Base-by-base conservation (phyloP, 2,329 filamentous ascomycete genomes). In the Hypoxylon sp. region DNA sequence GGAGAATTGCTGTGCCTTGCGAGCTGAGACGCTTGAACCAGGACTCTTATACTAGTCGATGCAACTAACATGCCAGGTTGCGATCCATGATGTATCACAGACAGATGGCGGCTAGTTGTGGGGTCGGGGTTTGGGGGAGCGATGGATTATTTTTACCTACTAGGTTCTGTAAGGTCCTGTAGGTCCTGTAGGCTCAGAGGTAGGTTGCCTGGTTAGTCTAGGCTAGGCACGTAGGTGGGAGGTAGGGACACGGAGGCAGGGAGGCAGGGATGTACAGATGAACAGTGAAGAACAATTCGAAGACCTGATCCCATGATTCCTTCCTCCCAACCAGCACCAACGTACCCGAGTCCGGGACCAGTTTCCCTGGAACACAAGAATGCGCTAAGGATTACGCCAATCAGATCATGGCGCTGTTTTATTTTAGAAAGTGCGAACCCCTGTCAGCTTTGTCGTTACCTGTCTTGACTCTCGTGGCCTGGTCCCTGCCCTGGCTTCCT, bases 281-380 rank as follows among this genome's bases (percentile, higher is more conserved):
- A 54, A 50, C 37, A 42, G 49, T 8, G 33, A 58, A n/a, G 40
- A 67, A 68, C 50, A 25, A 64, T 49, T 50, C n/a, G 30, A 62
- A 35, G 33, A 27, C 57, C 62, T 70, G 68, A 70, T 70, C 68
- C 61, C 64, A 70, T 70, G 68, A 70, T 68, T 60, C 54, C 57
- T 61, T 55, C 37, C 40, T 59, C 48, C 42, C 44, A 60, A 27
- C 25, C 25, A 27, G 25, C 25, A 27, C 25, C 25, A 27, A 64
- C 27, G 61, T 51, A 67, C 64, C 64, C 64, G 68, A 68, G 54
- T 64, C 68, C 42, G 60, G 68, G 56, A 20, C 44, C 50, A 50
- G 48, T 42, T 65, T 68, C 66, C 65, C 65, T 70, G 55, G 53
- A 70, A 65, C 48, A 58, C 53, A 61, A 63, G 49, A 51, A 37